Percentiles rank a stretch among this genome's conserved stretches.
Evolutionary conservation across 1,139 yeast species (phyloP).

Genomic region (Sugiyamaella paludigena): DNA sequence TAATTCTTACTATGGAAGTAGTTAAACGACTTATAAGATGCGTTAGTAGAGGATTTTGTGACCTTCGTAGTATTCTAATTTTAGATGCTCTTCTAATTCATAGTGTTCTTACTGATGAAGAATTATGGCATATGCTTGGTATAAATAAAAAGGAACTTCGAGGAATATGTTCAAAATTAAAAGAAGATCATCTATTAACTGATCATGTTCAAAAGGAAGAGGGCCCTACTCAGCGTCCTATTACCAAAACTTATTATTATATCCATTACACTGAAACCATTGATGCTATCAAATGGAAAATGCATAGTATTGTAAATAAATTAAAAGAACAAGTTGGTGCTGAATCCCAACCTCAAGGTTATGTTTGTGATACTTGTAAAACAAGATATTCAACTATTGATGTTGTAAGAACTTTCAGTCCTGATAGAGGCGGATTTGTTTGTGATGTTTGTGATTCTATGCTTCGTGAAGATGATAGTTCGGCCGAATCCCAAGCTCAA

Average conservation of each 20-base stretch:
- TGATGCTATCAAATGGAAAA: constrained; percentile 95
- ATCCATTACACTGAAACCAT: constrained; percentile 91
- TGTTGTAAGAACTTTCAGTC: constrained; percentile 76
- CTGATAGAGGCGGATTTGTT: constrained; percentile 73
- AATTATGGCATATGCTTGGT: constrained; percentile 72
- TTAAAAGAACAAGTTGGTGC: constrained; percentile 75
- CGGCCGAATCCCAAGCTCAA: constrained; percentile 74
- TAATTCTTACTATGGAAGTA: constrained; percentile 34
- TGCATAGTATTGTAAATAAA: constrained; percentile 76
- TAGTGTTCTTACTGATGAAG: constrained; percentile 93
- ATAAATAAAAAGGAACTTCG: constrained; percentile 86
- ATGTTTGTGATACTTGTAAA: constrained; percentile 82
- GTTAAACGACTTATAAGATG: constrained; percentile 46
- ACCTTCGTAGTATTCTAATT: constrained; percentile 76
- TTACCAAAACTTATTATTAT: constrained; percentile 76
- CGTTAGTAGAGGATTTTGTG: constrained; percentile 85
- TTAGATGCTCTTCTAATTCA: constrained; percentile 89
- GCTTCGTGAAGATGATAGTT: constrained; percentile 83
- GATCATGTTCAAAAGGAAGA: constrained; percentile 79
- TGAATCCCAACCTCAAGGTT: constrained; percentile 91
- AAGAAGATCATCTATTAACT: constrained; percentile 68
- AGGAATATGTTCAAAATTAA: constrained; percentile 71
- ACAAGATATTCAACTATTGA: constrained; percentile 81
- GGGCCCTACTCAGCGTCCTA: constrained; percentile 65
- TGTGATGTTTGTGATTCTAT: constrained; percentile 81